Conservation (phyloP, 192 early-diverging fungal genomes). For the Phycomyces nitens region DNA sequence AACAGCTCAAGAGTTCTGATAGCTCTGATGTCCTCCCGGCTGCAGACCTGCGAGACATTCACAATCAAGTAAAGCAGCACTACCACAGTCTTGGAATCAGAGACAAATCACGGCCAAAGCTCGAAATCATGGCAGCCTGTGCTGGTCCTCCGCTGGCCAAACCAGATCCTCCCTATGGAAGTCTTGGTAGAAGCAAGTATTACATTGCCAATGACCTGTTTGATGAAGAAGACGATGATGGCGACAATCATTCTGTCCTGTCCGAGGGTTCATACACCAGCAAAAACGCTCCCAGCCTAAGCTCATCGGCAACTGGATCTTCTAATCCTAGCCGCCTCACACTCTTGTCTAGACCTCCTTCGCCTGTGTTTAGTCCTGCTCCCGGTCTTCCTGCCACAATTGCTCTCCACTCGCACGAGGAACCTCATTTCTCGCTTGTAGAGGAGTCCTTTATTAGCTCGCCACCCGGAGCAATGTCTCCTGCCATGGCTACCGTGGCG, state of each 20-base stretch:
- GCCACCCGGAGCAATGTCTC: constrained; percentile 11
- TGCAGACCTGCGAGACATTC: constrained; percentile 3
- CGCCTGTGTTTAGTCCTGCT: constrained; percentile 25
- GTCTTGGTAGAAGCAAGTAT: background rate
- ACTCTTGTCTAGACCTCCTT: constrained; percentile 24
- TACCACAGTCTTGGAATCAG: background rate
- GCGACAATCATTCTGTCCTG: constrained; percentile 9
- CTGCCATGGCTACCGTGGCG: constrained; percentile 19
- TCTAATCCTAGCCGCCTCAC: constrained; percentile 16
- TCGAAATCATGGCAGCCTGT: background rate
- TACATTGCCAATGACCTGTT: background rate
- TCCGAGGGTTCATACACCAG: constrained; percentile 14
- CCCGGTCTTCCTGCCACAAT: constrained; percentile 28
- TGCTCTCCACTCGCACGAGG: constrained; percentile 13
- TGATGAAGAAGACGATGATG: constrained; percentile 11
- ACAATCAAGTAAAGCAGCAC: background rate
- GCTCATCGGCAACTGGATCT: constrained; percentile 18
- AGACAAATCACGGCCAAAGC: background rate
- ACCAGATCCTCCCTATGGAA: background rate
- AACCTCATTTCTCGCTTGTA: constrained; percentile 7
- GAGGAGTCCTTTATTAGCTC: constrained; percentile 18
- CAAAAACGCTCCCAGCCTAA: constrained; percentile 25
- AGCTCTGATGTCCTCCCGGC: constrained; percentile 17
- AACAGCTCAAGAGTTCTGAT: background rate
- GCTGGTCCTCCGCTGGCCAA: background rate